phyloP scores from a whole-genome alignment of 345 rosid genomes.

The Erysimum cheiranthoides region DNA sequence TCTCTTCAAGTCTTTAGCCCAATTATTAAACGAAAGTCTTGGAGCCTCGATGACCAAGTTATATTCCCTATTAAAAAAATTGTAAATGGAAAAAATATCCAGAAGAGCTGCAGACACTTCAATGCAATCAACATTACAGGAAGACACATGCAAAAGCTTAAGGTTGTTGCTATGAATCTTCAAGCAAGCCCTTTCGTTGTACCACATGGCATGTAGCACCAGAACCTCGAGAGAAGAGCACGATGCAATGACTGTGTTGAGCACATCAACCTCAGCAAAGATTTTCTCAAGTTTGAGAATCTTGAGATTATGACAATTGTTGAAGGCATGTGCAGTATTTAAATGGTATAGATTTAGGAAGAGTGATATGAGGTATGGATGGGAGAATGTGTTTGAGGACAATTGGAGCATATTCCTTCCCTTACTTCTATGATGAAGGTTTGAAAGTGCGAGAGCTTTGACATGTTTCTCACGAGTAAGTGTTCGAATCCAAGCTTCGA shows the following conservation, averaged over 20 bases:
- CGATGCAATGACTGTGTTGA: conserved; percentile 20
- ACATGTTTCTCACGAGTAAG: conserved; percentile 4
- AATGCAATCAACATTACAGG: not conserved
- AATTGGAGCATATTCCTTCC: not conserved
- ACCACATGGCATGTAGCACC: not conserved
- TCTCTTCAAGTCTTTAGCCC: not conserved
- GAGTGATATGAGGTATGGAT: not conserved
- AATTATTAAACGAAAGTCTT: not conserved
- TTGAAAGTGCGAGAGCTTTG: not conserved
- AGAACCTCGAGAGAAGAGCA: conserved; percentile 24
- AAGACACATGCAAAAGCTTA: conserved; percentile 13
- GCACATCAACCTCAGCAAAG: not conserved
- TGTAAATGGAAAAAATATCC: not conserved
- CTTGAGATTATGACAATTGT: not conserved
- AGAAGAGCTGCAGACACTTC: conserved; percentile 9
- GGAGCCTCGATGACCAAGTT: not conserved
- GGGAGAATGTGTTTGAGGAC: conserved; percentile 15
- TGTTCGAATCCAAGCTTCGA: conserved; percentile 16
- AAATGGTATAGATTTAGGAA: not conserved
- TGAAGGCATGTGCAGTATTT: not conserved
- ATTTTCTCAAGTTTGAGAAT: not conserved
- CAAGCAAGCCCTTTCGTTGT: not conserved
- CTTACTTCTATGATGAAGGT: not conserved
- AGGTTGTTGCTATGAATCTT: conserved; percentile 23
- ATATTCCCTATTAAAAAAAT: not conserved